Base-by-base conservation (phyloP, 208 protist genomes). In the Acanthamoeba sp. region DNA sequence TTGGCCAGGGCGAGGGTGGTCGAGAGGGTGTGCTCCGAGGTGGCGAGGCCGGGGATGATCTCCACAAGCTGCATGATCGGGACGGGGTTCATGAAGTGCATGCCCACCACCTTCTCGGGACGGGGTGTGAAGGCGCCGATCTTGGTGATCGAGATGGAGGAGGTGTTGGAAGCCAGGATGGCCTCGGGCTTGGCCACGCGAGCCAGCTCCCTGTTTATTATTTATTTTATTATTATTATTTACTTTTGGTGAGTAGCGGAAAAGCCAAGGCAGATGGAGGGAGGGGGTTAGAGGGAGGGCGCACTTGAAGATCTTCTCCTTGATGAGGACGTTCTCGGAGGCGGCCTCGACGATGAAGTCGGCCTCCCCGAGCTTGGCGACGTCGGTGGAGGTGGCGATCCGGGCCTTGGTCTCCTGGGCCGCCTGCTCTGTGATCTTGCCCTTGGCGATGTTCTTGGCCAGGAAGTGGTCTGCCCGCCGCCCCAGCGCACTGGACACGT, bases 21-120 rank as follows among this genome's bases (percentile, higher is more conserved):
- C 3, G 84, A 50, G 22, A 94, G 91, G n/a, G 97, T 97, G 3
- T 92, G 71, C 7, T 95, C 40, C 3, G 94, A 96, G 16, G 97
- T 98, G 22, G 52, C 38, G 1, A 97, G 38, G 42, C 95, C 95
- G 38, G 84, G 85, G 87, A 98, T 97, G 48, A 98, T 64, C 94
- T 98, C 97, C 38, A 98, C 97, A 9, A 98, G 88, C 92, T 98
- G 97, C 97, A 98, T 98, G 5, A 98, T 95, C 36, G 97, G 97
- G 9, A 98, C 97, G 57, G 97, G 97, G 82, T 98, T 98, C 96
- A 98, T 98, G 90, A 94, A 93, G 40, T 78, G 42, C 40, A 52
- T 66, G 88, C 48, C 42, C 24, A 93, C 48, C 62, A 50, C 87
- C 76, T 96, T 95, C 38, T 97, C 91, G 32, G 96, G 95, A 12